A percentile compares a stretch with the other conserved stretches of the same genome.
Conservation (phyloP, 2,329 filamentous ascomycete genomes). For the Diatrype stigma region DNA sequence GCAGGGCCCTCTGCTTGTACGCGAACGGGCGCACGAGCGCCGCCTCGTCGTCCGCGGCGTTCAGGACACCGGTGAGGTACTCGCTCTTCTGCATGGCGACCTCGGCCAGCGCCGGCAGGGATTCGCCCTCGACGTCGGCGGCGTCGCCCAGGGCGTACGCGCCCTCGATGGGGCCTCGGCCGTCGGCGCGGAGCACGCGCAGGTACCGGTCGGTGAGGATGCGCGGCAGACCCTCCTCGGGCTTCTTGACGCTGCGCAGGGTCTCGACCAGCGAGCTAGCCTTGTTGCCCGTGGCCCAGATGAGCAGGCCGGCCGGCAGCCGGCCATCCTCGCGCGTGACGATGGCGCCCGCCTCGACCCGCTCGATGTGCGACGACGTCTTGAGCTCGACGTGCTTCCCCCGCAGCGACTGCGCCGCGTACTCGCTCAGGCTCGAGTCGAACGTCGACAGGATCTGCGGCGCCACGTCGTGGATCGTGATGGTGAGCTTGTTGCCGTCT, state of each 20-base stretch:
- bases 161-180: conserved; percentile 18
- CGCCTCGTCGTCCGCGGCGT: conserved; percentile 3
- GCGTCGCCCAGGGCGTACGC: conserved; percentile 33
- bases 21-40: conserved; percentile 23
- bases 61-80: conserved; percentile 23
- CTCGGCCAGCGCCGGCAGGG: conserved; percentile 31
- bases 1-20: conserved; percentile 32
- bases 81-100: conserved; percentile 34
- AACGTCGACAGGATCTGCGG: conserved; percentile 36
- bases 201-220: conserved; percentile 14
- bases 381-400: conserved; percentile 33
- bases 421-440: conserved; percentile 35
- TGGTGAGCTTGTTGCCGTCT: conserved; percentile 31
- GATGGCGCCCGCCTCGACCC: conserved; percentile 10
- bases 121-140: conserved; percentile 32
- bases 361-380: conserved; percentile 21
- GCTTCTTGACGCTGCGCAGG: conserved; percentile 17
- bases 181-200: conserved; percentile 23
- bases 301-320: conserved; percentile 10
- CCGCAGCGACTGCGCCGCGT: conserved; percentile 33
- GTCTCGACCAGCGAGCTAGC: conserved; percentile 17
- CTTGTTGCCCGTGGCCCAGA: conserved; percentile 20
- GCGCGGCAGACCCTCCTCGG: conserved; percentile 12
- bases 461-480: conserved; percentile 42
- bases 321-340: conserved; percentile 10